Evolutionary conservation across 305 asterid genomes (phyloP).

Genomic region (Solanum hybrid): DNA sequence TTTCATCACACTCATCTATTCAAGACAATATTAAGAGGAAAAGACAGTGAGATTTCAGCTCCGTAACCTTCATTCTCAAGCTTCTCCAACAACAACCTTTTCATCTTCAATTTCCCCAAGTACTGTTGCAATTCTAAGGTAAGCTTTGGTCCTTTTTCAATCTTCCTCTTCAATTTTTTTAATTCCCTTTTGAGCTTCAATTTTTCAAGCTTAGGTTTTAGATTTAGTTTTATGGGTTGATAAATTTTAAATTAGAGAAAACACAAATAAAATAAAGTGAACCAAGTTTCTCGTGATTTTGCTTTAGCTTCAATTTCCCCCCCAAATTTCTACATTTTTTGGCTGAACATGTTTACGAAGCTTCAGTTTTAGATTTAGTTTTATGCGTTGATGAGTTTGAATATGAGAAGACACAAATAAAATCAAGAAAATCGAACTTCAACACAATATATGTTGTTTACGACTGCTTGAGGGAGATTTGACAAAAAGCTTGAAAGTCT

Average conservation of each 20-base stretch:
- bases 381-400: not conserved
- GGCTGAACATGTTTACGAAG: not conserved
- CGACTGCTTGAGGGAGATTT: not conserved
- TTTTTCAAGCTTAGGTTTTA: not conserved
- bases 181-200: not conserved
- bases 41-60: not conserved
- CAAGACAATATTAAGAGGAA: not conserved
- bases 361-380: not conserved
- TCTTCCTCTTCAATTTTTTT: not conserved
- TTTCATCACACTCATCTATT: not conserved
- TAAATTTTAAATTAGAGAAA: not conserved
- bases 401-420: not conserved
- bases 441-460: not conserved
- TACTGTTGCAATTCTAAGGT: not conserved
- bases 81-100: not conserved
- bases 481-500: not conserved
- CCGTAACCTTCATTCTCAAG: not conserved
- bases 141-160: not conserved
- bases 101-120: not conserved
- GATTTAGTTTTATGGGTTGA: not conserved
- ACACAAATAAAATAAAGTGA: not conserved
- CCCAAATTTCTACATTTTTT: not conserved
- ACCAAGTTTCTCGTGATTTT: not conserved
- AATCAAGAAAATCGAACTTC: not conserved
- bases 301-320: not conserved